Conservation (phyloP, 1,139 yeast genomes). For the Yamadazyma blattariae region DNA sequence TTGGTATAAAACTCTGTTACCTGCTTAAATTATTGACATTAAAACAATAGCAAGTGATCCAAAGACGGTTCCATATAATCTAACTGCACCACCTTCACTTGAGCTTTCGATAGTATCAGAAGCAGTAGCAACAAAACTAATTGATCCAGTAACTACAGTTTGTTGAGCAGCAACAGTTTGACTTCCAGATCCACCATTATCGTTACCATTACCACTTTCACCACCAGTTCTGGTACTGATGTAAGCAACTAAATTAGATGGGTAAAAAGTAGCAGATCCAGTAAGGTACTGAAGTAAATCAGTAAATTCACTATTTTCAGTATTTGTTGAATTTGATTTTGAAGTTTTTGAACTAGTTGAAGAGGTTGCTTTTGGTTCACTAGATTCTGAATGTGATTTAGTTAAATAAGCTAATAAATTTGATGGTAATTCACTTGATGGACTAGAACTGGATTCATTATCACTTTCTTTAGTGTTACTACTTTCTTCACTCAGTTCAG, state of each 20-base stretch:
- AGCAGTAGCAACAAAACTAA: background rate
- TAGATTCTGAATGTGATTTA: background rate
- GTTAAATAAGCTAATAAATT: background rate
- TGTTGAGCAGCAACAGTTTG: constrained; percentile 1
- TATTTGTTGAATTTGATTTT: background rate
- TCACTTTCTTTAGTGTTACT: background rate
- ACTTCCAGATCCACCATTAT: background rate
- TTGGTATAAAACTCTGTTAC: no score
- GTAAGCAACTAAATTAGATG: constrained; percentile 6
- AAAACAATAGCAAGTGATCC: constrained; percentile 8
- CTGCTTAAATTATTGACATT: no score
- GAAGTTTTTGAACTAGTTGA: background rate
- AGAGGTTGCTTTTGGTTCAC: background rate
- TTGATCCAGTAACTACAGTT: background rate
- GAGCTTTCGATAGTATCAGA: constrained; percentile 2
- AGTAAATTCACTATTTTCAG: background rate
- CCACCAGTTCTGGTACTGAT: constrained; percentile 1
- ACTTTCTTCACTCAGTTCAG: no score
- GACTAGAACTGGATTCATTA: background rate
- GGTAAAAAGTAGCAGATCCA: constrained; percentile 1
- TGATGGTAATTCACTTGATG: background rate
- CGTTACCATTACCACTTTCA: background rate
- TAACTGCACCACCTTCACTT: constrained; percentile 8
- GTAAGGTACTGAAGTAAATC: background rate
- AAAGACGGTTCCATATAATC: constrained; percentile 7